Conservation (phyloP, 345 rosid species). For the rapeseed (Brassica napus) region DNA sequence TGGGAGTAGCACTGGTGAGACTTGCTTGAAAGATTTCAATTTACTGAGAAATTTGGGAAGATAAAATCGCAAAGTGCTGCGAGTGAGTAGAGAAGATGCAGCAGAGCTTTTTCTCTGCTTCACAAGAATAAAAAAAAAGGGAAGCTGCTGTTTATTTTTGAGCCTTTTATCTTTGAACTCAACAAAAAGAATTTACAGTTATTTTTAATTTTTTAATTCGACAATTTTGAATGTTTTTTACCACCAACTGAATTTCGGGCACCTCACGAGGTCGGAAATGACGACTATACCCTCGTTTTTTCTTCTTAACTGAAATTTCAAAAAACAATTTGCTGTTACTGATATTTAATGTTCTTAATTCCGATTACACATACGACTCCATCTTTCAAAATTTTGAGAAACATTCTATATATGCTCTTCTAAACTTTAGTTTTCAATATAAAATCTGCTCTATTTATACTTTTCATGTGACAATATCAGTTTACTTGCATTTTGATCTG, state of each 20-base stretch:
- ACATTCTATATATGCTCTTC: not conserved
- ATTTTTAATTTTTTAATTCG: slow-evolving; percentile 18
- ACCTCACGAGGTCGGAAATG: slow-evolving; percentile 28
- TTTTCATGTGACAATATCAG: not conserved
- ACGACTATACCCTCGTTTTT: slow-evolving; percentile 29
- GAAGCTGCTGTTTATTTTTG: slow-evolving; percentile 16
- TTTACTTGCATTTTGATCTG: not conserved
- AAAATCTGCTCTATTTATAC: not conserved
- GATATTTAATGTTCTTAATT: slow-evolving; percentile 1
- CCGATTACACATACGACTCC: not conserved
- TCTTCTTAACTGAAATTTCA: not conserved
- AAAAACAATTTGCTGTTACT: not conserved
- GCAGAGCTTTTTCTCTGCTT: slow-evolving; percentile 47
- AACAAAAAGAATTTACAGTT: slow-evolving; percentile 16
- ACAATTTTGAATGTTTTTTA: slow-evolving; percentile 45
- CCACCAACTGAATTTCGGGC: slow-evolving; percentile 43
- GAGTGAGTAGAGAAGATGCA: slow-evolving; percentile 46
- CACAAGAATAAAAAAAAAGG: slow-evolving; percentile 29
- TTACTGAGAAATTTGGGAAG: slow-evolving; percentile 35
- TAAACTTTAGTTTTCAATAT: not conserved
- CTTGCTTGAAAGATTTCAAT: slow-evolving; percentile 37
- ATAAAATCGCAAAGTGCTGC: slow-evolving; percentile 20
- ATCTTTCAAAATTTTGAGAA: not conserved
- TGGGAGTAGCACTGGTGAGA: slow-evolving; percentile 12
- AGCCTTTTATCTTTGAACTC: slow-evolving; percentile 1